Base-by-base conservation (phyloP, 345 rosid genomes). In the Moringa oleifera region DNA sequence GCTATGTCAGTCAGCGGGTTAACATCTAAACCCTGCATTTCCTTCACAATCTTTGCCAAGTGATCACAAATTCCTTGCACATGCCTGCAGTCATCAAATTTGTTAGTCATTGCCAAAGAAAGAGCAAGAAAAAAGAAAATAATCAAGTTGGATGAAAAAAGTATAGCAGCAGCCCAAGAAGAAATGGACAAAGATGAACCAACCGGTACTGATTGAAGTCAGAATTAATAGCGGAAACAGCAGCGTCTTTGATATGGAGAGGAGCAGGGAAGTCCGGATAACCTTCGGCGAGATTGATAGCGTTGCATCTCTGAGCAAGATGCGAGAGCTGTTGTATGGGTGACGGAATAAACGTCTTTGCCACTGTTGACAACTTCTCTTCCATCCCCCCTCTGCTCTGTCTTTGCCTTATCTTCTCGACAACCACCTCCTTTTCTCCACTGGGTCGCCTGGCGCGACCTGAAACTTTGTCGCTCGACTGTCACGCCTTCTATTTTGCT, bases 241-340 rank as follows among this genome's bases (percentile, higher is more conserved):
- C 91, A 17, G 88, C 84, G 59, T 58, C 23, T 67, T 85, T 79
- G 50, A 82, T 61, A 68, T 20, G 51, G 51, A 58, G 36, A 41
- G 88, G 84, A 24, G 84, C 87, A 13, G 85, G 80, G 69, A 85
- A 82, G 71, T 82, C 87, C 0, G 88, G 91, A 76, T 80, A 83
- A 50, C 91, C 91, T 65, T 85, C 80, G 53, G 83, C 88, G 46
- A 85, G 84, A 73, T 83, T 85, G 72, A 81, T 70, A 54, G 80
- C 83, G 24, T 77, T 72, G 66, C 77, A 67, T 51, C 71, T 67
- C 65, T 79, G 79, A 65, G 91, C 85, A 25, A 85, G 79, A 10
- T 59, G 76, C 7, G 84, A 80, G 61, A 85, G 84, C 41, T 80
- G 70, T 66, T 78, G 85, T 51, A 85, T 85, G 1, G 82, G 70